Conservation (phyloP, 2,329 filamentous ascomycete species). For the Botrytis fabae region DNA sequence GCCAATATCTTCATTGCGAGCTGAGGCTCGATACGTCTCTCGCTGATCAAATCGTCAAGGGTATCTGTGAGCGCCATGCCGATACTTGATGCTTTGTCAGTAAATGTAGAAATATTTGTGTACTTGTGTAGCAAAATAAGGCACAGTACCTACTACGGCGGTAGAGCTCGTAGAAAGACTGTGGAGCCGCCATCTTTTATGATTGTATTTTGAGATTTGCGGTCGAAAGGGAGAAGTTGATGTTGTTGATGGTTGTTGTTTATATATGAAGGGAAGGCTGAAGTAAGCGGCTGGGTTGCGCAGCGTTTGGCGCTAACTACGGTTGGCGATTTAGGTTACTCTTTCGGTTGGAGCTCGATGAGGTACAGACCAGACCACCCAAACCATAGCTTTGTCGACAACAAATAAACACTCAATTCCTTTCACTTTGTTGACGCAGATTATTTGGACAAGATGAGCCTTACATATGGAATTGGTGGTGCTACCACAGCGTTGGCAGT, state of each 20-base stretch:
- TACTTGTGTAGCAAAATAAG: constrained; percentile 38
- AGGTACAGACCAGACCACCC: constrained; percentile 18
- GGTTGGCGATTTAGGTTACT: constrained; percentile 27
- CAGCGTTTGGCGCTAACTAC: constrained; percentile 28
- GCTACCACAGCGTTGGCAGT: constrained; percentile 67
- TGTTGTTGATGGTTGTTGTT: constrained; percentile 22
- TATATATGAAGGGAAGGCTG: constrained; percentile 27
- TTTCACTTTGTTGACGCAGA: constrained; percentile 4
- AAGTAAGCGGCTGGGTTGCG: constrained; percentile 27
- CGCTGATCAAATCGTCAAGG: constrained; percentile 93
- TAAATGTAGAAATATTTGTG: constrained; percentile 30
- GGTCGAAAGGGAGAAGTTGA: constrained; percentile 20
- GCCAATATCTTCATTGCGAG: constrained; percentile 97
- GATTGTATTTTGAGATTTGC: constrained; percentile 27
- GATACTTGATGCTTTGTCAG: constrained; percentile 61
- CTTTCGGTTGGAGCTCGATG: constrained; percentile 19
- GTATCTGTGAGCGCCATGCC: constrained; percentile 92
- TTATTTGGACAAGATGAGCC: constrained; percentile 59
- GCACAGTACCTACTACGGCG: constrained; percentile 86
- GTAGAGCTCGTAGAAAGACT: constrained; percentile 90
- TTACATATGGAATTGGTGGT: constrained; percentile 69
- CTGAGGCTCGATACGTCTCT: constrained; percentile 93
- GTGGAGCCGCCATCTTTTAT: constrained; percentile 50
- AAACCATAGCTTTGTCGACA: constrained; percentile 16
- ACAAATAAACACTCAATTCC: constrained; percentile 12